These are phyloP conservation scores for Epichloe festucae DNA, from an alignment of 2,329 filamentous ascomycete genomes.

Conservation along the genomic window DNA sequence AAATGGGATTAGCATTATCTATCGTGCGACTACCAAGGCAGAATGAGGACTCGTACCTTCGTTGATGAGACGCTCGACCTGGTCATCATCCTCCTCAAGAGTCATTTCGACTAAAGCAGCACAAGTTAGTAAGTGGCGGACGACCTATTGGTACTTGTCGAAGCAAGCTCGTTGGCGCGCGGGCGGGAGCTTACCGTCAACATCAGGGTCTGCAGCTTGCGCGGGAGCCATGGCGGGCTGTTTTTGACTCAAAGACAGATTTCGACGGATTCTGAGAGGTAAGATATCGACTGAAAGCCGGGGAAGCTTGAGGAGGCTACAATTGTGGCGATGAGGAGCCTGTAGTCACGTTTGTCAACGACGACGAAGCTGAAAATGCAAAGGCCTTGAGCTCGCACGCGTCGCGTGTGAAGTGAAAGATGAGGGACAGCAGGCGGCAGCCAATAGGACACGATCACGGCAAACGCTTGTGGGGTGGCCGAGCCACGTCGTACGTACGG, in stretches of 20 bases:
- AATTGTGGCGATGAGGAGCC: background rate
- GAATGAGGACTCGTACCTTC: constrained; percentile 45
- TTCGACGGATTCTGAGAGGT: too few species aligned
- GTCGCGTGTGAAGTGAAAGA: constrained; percentile 24
- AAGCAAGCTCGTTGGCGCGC: background rate
- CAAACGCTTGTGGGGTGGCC: constrained; percentile 9
- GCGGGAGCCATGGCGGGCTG: constrained; percentile 21
- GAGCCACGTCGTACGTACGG: too few species aligned
- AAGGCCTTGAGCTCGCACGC: constrained; percentile 13
- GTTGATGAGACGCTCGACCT: constrained; percentile 82
- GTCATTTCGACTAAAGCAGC: constrained; percentile 21
- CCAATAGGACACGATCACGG: background rate
- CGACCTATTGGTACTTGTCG: background rate
- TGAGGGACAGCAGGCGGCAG: background rate
- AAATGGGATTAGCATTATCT: background rate
- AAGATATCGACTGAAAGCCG: background rate
- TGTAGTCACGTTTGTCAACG: constrained; percentile 17
- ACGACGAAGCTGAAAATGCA: constrained; percentile 5
- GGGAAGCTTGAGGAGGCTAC: background rate
- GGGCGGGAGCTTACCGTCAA: constrained; percentile 18
- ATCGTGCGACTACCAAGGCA: background rate
- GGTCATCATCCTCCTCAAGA: constrained; percentile 57
- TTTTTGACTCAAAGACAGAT: background rate
- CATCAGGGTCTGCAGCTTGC: constrained; percentile 22
- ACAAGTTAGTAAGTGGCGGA: constrained; percentile 3